Percentiles rank a stretch among this genome's conserved stretches.
Conservation (phyloP, 2,329 filamentous ascomycete species). For the Sarocladiaceae sp. region DNA sequence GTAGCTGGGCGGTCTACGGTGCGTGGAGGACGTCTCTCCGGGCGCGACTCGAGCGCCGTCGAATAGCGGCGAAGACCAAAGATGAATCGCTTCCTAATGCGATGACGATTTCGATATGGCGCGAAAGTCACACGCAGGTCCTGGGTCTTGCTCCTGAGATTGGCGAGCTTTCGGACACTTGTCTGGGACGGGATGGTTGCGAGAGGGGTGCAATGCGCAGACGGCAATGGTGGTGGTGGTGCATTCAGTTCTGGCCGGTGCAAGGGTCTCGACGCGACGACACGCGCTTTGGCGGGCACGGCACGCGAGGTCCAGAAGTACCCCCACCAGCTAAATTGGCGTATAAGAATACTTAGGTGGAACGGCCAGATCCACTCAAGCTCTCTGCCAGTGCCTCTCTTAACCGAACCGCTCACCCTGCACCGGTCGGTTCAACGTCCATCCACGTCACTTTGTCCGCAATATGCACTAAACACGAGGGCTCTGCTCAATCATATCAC, state of each 20-base stretch:
- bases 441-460: too few species aligned
- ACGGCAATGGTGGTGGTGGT: slow-evolving; percentile 1
- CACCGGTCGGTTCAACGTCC: too few species aligned
- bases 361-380: neutral
- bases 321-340: neutral
- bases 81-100: neutral
- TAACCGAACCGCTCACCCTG: too few species aligned
- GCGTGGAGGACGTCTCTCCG: slow-evolving; percentile 1
- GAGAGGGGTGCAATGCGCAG: slow-evolving; percentile 3
- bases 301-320: neutral
- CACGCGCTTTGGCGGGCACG: slow-evolving; percentile 2
- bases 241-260: neutral
- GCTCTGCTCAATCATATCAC: too few species aligned
- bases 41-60: slow-evolving; percentile 3
- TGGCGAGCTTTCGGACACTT: neutral
- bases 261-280: slow-evolving; percentile 8
- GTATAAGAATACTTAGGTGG: neutral
- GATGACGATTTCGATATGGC: neutral
- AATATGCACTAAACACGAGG: too few species aligned
- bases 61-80: neutral
- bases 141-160: neutral
- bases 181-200: neutral
- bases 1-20: neutral
- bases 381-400: neutral
- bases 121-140: neutral